A percentile compares a stretch with the other conserved stretches of the same genome.
Evolutionary conservation across 2,329 filamentous ascomycete genomes (phyloP).

Genomic region (Colletotrichum zoysiae): DNA sequence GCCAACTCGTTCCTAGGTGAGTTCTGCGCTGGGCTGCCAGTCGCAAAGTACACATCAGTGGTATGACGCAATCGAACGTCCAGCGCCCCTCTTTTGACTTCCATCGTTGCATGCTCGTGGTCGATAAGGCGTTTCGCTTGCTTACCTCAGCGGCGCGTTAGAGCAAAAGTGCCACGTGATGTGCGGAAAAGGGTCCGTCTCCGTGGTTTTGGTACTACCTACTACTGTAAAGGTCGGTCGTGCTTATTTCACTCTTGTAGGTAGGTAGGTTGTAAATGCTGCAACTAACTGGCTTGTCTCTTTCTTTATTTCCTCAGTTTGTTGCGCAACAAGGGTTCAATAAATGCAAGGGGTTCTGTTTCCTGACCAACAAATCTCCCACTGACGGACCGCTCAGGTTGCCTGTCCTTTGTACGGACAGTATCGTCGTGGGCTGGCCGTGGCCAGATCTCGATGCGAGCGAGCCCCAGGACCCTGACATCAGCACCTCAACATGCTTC

Average conservation of each 20-base stretch:
- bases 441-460: constrained; percentile 39
- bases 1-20: not conserved
- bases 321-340: not conserved
- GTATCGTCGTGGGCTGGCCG: constrained; percentile 24
- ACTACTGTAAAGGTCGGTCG: too few species aligned
- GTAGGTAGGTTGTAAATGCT: not conserved
- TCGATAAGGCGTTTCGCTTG: constrained; percentile 10
- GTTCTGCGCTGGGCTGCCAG: not conserved
- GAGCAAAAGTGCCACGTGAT: constrained; percentile 17
- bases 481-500: constrained; percentile 29
- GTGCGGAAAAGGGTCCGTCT: constrained; percentile 2
- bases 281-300: constrained; percentile 1
- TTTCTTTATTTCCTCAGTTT: not conserved
- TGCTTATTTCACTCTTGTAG: not conserved
- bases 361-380: not conserved
- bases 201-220: not conserved
- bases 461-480: constrained; percentile 40
- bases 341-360: constrained; percentile 6
- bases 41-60: not conserved
- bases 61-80: constrained; percentile 33
- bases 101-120: not conserved
- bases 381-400: not conserved
- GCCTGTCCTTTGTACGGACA: not conserved
- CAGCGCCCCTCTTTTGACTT: constrained; percentile 10
- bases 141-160: constrained; percentile 29